These are phyloP conservation scores for Dactylellina cionopaga DNA, from an alignment of 2,329 filamentous ascomycete species.

Conservation along the genomic window DNA sequence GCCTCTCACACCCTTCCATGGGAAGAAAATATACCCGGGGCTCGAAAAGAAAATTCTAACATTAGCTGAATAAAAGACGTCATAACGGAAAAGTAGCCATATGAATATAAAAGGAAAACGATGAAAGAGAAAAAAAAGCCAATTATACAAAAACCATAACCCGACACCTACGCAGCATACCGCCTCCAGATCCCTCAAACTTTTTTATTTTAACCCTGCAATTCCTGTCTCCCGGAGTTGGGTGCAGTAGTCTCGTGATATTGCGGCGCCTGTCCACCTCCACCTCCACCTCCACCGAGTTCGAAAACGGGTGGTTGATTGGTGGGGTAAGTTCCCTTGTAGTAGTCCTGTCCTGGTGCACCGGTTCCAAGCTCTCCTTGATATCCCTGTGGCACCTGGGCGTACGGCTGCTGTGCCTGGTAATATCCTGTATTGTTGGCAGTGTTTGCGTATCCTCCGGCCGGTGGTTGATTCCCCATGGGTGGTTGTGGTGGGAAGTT, in stretches of 20 bases:
- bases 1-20: no score
- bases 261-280: neutral
- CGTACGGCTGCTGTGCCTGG: conserved; percentile 39
- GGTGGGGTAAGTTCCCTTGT: conserved; percentile 21
- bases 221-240: conserved; percentile 17
- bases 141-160: neutral
- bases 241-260: conserved; percentile 26
- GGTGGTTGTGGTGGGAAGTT: conserved; percentile 33
- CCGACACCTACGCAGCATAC: neutral
- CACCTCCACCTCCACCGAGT: conserved; percentile 18
- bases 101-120: neutral
- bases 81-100: no score
- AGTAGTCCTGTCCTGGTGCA: conserved; percentile 10
- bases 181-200: neutral
- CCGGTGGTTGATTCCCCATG: conserved; percentile 2
- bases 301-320: conserved; percentile 16
- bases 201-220: conserved; percentile 25
- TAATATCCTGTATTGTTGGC: conserved; percentile 34
- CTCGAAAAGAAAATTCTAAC: no score
- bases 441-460: conserved; percentile 2
- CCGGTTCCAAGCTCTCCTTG: neutral
- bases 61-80: no score
- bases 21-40: no score
- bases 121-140: no score
- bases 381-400: conserved; percentile 21